Percentiles rank a stretch among this genome's conserved stretches.
Conservation (phyloP, 139 green algal species). For the Tetradesmus lagerheimii region DNA sequence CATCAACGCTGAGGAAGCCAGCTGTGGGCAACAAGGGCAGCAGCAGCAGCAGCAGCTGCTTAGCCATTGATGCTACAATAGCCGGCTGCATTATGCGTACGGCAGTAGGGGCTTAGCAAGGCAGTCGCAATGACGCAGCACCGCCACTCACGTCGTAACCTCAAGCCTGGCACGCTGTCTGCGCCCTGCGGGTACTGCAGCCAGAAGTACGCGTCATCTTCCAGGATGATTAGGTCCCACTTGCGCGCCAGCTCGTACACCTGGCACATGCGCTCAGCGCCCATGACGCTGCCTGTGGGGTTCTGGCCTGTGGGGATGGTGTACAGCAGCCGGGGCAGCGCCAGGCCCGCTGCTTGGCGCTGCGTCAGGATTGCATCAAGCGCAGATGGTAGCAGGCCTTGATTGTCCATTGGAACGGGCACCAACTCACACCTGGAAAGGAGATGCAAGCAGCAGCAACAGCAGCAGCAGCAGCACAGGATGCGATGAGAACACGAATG, state of each 20-base stretch:
- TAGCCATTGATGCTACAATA: too few relatives aligned
- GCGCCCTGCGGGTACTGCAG: constrained; percentile 67
- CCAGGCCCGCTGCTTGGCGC: neutral
- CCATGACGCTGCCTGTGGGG: constrained; percentile 73
- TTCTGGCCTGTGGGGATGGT: constrained; percentile 84
- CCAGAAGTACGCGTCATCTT: constrained; percentile 92
- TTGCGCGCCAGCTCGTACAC: constrained; percentile 74
- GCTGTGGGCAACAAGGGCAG: constrained; percentile 29
- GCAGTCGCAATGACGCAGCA: too few relatives aligned
- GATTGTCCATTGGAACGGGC: constrained; percentile 57
- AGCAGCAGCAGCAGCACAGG: too few relatives aligned
- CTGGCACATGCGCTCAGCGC: constrained; percentile 57
- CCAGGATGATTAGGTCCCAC: constrained; percentile 80
- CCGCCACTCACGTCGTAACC: constrained; percentile 11
- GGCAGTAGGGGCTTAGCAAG: too few relatives aligned
- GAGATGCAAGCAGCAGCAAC: neutral
- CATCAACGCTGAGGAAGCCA: constrained; percentile 74
- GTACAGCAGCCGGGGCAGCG: constrained; percentile 73
- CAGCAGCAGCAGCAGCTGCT: too few relatives aligned
- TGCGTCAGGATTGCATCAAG: neutral
- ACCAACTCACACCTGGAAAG: constrained; percentile 44
- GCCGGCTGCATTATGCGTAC: too few relatives aligned
- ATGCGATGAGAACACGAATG: too few relatives aligned
- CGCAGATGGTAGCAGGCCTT: neutral
- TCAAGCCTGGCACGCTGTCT: constrained; percentile 42